phyloP scores from a whole-genome alignment of 2,329 filamentous ascomycete species.

The Phialophora tarda region DNA sequence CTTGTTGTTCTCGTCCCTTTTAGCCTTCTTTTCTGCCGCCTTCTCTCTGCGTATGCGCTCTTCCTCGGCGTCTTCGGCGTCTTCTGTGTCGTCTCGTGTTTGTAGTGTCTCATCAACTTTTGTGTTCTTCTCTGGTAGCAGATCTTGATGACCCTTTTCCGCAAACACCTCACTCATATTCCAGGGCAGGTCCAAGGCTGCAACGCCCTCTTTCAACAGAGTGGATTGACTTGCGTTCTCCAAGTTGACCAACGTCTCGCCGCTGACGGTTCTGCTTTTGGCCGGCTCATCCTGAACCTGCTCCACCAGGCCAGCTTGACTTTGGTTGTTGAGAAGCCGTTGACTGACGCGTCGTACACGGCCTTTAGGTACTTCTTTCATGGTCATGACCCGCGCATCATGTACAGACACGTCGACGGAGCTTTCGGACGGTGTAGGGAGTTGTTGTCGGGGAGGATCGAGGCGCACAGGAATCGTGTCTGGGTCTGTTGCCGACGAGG shows the following conservation, averaged over 20 bases:
- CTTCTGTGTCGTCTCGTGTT: slow-evolving; percentile 24
- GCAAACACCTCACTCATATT: slow-evolving; percentile 36
- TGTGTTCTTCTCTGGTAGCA: slow-evolving; percentile 21
- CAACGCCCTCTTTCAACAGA: slow-evolving; percentile 49
- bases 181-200: slow-evolving; percentile 48
- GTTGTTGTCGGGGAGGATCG: slow-evolving; percentile 24
- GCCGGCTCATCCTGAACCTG: slow-evolving; percentile 39
- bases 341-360: slow-evolving; percentile 37
- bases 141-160: slow-evolving; percentile 22
- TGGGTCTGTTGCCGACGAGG: slow-evolving; percentile 27
- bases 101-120: slow-evolving; percentile 14
- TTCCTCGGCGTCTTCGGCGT: slow-evolving; percentile 41
- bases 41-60: slow-evolving; percentile 44
- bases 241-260: slow-evolving; percentile 51
- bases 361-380: slow-evolving; percentile 35
- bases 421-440: slow-evolving; percentile 42
- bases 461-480: slow-evolving; percentile 34
- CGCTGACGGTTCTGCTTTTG: slow-evolving; percentile 41
- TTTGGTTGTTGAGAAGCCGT: slow-evolving; percentile 19
- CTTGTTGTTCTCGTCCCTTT: slow-evolving; percentile 38
- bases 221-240: slow-evolving; percentile 47
- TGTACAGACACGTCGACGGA: slow-evolving; percentile 41
- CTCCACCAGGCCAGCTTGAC: slow-evolving; percentile 41
- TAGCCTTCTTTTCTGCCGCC: slow-evolving; percentile 39
- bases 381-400: slow-evolving; percentile 26